Percentiles rank a stretch among this genome's conserved stretches.
These are phyloP conservation scores for Vishniacozyma victoriae DNA, from an alignment of 768 basidiomycete genomes.

Conservation along the genomic window DNA sequence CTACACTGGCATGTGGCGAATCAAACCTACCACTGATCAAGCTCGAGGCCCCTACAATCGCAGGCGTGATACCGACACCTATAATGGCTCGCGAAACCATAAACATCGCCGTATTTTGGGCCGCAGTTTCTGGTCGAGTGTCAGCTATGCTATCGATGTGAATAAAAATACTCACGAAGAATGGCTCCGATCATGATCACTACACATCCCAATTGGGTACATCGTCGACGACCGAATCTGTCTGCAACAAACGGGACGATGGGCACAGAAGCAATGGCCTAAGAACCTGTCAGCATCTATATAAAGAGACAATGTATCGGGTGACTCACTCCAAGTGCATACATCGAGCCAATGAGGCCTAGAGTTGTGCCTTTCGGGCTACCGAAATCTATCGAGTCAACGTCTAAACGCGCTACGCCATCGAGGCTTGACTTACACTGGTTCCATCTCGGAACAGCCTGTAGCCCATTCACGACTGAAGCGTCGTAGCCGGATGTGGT, in stretches of 20 bases:
- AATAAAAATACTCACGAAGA: background rate
- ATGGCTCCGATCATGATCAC: slow-evolving; percentile 4
- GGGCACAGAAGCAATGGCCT: slow-evolving; percentile 13
- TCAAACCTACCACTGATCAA: background rate
- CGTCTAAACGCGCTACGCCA: background rate
- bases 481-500: slow-evolving; percentile 57
- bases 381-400: slow-evolving; percentile 4
- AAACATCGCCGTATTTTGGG: background rate
- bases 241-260: slow-evolving; percentile 2
- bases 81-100: slow-evolving; percentile 3
- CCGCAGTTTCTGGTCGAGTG: background rate
- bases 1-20: background rate
- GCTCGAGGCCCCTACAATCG: background rate
- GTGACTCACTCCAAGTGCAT: slow-evolving; percentile 10
- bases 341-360: slow-evolving; percentile 13
- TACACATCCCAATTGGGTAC: slow-evolving; percentile 1
- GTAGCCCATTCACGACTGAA: slow-evolving; percentile 1
- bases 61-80: slow-evolving; percentile 4
- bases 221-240: slow-evolving; percentile 2
- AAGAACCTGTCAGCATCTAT: background rate
- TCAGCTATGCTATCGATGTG: background rate
- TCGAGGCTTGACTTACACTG: background rate
- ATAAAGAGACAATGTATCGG: background rate
- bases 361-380: slow-evolving; percentile 8
- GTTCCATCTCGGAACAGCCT: background rate